Conservation (phyloP, 108 stramenopile genomes). For the Cyclotella atomus region DNA sequence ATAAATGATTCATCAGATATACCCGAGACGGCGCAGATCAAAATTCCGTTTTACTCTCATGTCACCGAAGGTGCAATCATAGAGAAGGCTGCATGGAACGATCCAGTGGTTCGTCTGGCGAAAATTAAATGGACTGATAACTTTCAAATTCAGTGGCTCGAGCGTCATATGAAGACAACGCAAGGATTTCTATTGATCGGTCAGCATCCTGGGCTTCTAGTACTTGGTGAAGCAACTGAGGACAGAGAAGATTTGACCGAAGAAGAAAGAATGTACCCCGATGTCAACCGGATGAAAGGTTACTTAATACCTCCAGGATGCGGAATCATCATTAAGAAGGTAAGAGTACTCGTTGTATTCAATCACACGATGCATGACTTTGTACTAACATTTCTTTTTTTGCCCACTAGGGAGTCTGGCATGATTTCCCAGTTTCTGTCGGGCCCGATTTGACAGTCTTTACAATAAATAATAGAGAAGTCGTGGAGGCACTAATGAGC, state of each 20-base stretch:
- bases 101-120: constrained; percentile 23
- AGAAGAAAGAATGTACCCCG: constrained; percentile 15
- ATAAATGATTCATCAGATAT: constrained; percentile 10
- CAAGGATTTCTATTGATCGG: constrained; percentile 28
- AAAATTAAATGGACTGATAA: constrained; percentile 23
- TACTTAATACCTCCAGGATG: constrained; percentile 32
- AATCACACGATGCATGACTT: too few species aligned
- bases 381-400: too few species aligned
- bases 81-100: constrained; percentile 21
- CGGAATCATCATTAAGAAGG: constrained; percentile 36
- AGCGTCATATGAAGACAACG: constrained; percentile 29
- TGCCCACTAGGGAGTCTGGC: constrained; percentile 37
- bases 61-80: constrained; percentile 27
- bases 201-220: constrained; percentile 7
- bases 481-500: constrained; percentile 28
- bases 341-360: too few species aligned
- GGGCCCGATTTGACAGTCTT: constrained; percentile 24
- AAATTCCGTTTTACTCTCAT: constrained; percentile 28
- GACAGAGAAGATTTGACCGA: constrained; percentile 27
- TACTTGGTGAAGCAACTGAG: constrained; percentile 34
- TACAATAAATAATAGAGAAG: constrained; percentile 27
- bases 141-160: constrained; percentile 10
- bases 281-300: constrained; percentile 9
- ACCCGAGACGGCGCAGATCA: neutral
- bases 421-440: constrained; percentile 32